Conservation (phyloP, 768 basidiomycete genomes). For the Termitomyces sp. region DNA sequence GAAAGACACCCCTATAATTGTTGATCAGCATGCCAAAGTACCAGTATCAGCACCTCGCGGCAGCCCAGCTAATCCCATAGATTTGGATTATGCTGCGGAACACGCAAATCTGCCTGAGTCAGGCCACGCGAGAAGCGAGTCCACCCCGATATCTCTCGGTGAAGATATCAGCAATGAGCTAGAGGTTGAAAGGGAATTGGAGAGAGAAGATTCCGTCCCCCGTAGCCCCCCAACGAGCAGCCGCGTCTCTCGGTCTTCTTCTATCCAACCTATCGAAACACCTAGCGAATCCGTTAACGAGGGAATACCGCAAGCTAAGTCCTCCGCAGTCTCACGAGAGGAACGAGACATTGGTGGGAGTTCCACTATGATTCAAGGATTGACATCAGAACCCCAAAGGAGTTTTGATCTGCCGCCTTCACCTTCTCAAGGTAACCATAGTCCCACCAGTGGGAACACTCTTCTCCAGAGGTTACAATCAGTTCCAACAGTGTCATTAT, state of each 20-base stretch:
- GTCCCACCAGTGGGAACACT: not conserved
- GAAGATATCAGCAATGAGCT: not conserved
- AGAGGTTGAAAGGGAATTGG: not conserved
- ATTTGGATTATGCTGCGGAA: not conserved
- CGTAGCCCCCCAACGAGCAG: not conserved
- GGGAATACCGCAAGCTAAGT: not conserved
- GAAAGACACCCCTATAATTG: not conserved
- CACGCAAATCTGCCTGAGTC: not conserved
- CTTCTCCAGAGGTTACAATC: constrained; percentile 8
- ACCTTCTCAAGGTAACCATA: not conserved
- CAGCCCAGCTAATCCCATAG: not conserved
- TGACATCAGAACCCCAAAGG: not conserved
- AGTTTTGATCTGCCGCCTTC: not conserved
- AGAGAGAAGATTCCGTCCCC: not conserved
- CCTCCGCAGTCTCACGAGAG: not conserved
- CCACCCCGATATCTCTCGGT: not conserved
- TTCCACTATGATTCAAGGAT: not conserved
- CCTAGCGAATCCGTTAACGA: not conserved
- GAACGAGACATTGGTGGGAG: not conserved
- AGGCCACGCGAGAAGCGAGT: not conserved
- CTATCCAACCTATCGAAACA: not conserved
- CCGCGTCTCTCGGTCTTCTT: not conserved
- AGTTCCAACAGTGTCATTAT: not conserved
- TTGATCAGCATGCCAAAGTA: not conserved
- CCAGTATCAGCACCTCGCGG: not conserved